A percentile compares a stretch with the other conserved stretches of the same genome.
These are phyloP conservation scores for Paecilomyces dactylethromorphus DNA, from an alignment of 2,329 filamentous ascomycete species.

Conservation along the genomic window DNA sequence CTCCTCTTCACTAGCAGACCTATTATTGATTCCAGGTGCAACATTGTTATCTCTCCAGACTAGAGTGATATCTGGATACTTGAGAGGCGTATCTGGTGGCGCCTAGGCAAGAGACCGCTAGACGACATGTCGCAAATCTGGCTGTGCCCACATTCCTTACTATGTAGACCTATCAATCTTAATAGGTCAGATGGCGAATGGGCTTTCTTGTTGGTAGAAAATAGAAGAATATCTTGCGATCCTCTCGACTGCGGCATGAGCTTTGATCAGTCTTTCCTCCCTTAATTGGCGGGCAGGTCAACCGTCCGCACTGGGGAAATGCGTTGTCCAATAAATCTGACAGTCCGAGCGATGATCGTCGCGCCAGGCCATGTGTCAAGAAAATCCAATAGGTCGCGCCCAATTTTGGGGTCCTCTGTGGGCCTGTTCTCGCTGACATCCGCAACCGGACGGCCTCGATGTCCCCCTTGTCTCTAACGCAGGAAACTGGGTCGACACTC, in stretches of 20 bases:
- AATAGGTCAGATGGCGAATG: background rate
- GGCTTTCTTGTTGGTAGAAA: background rate
- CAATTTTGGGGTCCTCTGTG: background rate
- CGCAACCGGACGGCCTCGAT: background rate
- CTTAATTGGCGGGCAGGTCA: background rate
- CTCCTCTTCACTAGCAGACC: background rate
- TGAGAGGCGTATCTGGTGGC: background rate
- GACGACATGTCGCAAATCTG: background rate
- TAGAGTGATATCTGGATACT: background rate
- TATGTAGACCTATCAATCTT: background rate
- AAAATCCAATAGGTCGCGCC: background rate
- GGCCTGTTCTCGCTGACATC: background rate
- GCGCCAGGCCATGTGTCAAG: background rate
- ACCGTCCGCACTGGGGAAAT: background rate
- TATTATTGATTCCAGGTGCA: background rate
- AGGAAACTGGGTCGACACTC: background rate
- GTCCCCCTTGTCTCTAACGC: background rate
- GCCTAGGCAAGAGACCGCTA: background rate
- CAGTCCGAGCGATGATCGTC: background rate
- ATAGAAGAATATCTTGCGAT: background rate
- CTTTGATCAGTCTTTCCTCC: background rate
- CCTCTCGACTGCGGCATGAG: background rate
- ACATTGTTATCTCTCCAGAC: background rate
- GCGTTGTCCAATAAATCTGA: background rate
- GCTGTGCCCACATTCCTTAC: background rate